Evolutionary conservation across 2,329 filamentous ascomycete species (phyloP).

Genomic region (Thermothelomyces thermophilus): DNA sequence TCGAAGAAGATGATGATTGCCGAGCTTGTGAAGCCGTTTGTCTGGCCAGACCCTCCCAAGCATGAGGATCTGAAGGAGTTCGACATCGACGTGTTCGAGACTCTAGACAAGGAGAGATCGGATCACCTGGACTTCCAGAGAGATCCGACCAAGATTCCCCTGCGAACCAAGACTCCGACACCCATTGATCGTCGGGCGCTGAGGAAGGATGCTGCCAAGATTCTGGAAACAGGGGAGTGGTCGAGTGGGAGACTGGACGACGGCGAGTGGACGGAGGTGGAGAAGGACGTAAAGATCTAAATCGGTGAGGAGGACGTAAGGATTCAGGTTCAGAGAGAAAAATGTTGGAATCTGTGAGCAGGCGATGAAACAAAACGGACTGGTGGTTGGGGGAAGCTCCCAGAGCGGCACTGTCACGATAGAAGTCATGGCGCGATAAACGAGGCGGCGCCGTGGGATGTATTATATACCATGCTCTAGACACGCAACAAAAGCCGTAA

Average conservation of each 20-base stretch:
- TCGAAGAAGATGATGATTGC: constrained; percentile 90
- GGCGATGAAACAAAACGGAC: too few relatives aligned
- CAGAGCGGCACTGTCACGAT: neutral
- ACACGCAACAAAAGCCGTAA: neutral
- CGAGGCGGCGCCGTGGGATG: constrained; percentile 4
- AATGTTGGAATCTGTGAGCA: neutral
- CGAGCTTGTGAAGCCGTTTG: constrained; percentile 79
- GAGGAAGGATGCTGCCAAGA: constrained; percentile 53
- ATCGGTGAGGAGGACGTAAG: neutral
- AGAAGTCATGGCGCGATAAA: neutral
- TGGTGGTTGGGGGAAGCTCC: too few relatives aligned
- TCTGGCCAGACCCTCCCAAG: constrained; percentile 68
- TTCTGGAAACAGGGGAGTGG: constrained; percentile 19
- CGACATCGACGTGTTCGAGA: constrained; percentile 55
- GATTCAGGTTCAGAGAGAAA: neutral
- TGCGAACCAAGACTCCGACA: constrained; percentile 8
- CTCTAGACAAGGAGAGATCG: constrained; percentile 42
- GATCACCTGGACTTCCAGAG: constrained; percentile 34
- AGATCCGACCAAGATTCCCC: constrained; percentile 31
- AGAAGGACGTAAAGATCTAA: constrained; percentile 21
- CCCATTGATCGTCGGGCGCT: constrained; percentile 38
- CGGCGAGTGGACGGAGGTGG: constrained; percentile 23
- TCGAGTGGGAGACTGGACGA: constrained; percentile 7
- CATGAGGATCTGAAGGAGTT: constrained; percentile 56
- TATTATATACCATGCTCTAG: constrained; percentile 18